These are phyloP conservation scores for Exophiala sp. DNA, from an alignment of 2,329 filamentous ascomycete species.

Conservation along the genomic window DNA sequence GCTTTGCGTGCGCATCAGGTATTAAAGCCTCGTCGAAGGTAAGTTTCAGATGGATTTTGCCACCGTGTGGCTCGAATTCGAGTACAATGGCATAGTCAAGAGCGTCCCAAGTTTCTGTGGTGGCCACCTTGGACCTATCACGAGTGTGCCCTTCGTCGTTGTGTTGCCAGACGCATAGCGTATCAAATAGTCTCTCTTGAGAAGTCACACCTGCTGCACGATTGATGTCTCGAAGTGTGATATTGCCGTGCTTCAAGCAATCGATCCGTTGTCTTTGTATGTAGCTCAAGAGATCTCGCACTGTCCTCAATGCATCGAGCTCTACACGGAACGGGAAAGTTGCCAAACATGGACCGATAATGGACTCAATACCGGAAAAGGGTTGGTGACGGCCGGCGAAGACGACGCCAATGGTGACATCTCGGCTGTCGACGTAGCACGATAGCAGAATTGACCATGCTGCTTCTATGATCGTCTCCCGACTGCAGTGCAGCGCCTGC, in stretches of 20 bases:
- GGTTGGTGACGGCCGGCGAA: constrained; percentile 76
- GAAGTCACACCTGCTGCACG: constrained; percentile 52
- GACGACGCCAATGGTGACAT: constrained; percentile 71
- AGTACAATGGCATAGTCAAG: constrained; percentile 71
- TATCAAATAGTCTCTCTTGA: constrained; percentile 62
- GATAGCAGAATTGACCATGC: constrained; percentile 61
- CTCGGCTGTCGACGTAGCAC: constrained; percentile 56
- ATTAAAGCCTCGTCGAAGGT: constrained; percentile 53
- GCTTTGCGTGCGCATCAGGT: constrained; percentile 48
- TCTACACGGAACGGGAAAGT: constrained; percentile 68
- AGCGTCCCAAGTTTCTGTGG: constrained; percentile 60
- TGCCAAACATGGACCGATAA: constrained; percentile 73
- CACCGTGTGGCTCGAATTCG: constrained; percentile 62
- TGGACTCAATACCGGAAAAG: constrained; percentile 61
- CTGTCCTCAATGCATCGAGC: constrained; percentile 46
- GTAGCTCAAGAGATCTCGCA: constrained; percentile 56
- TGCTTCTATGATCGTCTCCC: constrained; percentile 71
- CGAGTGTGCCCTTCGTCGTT: constrained; percentile 45
- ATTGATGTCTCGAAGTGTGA: constrained; percentile 66
- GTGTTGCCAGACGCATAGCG: constrained; percentile 80
- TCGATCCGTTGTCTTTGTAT: constrained; percentile 62
- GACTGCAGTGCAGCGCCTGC: constrained; percentile 46
- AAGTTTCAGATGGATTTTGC: constrained; percentile 46
- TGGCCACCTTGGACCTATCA: constrained; percentile 42
- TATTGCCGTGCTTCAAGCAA: constrained; percentile 56